These are phyloP conservation scores for Venustampulla echinocandica DNA, from an alignment of 495 filamentous ascomycete genomes.

Conservation along the genomic window DNA sequence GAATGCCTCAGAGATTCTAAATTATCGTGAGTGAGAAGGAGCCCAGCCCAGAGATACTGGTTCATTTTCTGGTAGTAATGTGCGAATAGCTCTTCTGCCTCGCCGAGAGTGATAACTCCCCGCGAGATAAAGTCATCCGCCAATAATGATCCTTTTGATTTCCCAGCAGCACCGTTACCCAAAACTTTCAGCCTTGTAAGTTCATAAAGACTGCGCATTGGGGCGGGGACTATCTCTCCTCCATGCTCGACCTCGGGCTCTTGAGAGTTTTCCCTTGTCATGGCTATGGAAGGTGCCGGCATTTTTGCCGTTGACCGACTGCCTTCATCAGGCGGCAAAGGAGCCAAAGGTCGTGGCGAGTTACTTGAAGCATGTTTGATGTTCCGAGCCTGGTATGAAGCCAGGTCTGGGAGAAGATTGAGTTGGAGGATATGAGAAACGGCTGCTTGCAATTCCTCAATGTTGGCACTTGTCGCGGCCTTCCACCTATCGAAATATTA, in stretches of 20 bases:
- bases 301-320: not conserved
- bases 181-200: not conserved
- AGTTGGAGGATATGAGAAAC: conserved; percentile 8
- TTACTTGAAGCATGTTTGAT: not conserved
- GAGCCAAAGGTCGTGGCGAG: not conserved
- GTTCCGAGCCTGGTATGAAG: not conserved
- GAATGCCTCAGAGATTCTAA: conserved; percentile 28
- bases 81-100: conserved; percentile 29
- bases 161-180: not conserved
- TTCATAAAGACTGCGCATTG: conserved; percentile 54
- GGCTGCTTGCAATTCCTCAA: conserved; percentile 8
- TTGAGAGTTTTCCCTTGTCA: conserved; percentile 44
- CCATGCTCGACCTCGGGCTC: conserved; percentile 36
- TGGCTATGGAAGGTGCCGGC: conserved; percentile 18
- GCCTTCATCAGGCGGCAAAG: not conserved
- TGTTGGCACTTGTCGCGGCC: not conserved
- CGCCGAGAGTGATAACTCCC: conserved; percentile 21
- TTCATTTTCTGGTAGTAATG: conserved; percentile 28
- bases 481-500: no score
- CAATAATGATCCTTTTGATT: not conserved
- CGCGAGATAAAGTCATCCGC: conserved; percentile 35
- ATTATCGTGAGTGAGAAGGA: conserved; percentile 38
- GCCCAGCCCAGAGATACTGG: conserved; percentile 46
- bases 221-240: conserved; percentile 39
- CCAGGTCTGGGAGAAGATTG: conserved; percentile 14